These are phyloP conservation scores for Tolypocladium sp. DNA, from an alignment of 2,329 filamentous ascomycete genomes.

Conservation along the genomic window DNA sequence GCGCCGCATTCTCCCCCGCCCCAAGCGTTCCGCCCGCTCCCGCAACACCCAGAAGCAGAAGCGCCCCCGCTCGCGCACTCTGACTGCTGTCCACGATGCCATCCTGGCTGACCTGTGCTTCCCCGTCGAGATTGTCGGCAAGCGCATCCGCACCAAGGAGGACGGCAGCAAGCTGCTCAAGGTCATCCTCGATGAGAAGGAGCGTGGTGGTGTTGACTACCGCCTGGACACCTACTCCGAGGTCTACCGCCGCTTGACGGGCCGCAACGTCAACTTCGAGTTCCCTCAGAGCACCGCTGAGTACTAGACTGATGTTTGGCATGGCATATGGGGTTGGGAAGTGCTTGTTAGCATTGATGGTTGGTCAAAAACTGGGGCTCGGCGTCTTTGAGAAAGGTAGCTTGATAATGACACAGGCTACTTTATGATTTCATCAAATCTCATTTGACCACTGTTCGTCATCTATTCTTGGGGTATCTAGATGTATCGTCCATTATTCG, in stretches of 20 bases:
- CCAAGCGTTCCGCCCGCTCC: conserved; percentile 94
- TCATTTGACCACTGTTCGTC: conserved; percentile 12
- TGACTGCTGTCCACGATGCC: conserved; percentile 97
- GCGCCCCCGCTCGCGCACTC: conserved; percentile 93
- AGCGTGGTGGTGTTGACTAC: conserved; percentile 98
- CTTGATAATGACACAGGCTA: conserved; percentile 39
- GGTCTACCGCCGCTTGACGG: conserved; percentile 97
- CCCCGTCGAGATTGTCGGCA: conserved; percentile 99
- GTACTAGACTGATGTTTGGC: conserved; percentile 52
- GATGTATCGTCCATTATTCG: conserved; percentile 18
- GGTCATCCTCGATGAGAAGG: conserved; percentile 99
- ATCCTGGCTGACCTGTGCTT: conserved; percentile 98
- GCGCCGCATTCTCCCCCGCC: conserved; percentile 96
- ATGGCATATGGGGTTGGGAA: conserved; percentile 13
- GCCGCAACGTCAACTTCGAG: conserved; percentile 95
- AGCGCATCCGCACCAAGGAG: conserved; percentile 97
- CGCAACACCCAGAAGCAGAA: conserved; percentile 98
- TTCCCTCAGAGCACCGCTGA: conserved; percentile 84
- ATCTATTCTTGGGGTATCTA: conserved; percentile 31
- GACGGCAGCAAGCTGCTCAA: conserved; percentile 98
- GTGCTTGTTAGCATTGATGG: conserved; percentile 25
- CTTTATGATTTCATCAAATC: conserved; percentile 26
- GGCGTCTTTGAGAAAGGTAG: conserved; percentile 40
- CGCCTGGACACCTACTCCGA: conserved; percentile 98
- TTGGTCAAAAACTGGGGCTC: conserved; percentile 33